Evolutionary conservation across 2,329 filamentous ascomycete species (phyloP).

Genomic region (Epichloe elymi): DNA sequence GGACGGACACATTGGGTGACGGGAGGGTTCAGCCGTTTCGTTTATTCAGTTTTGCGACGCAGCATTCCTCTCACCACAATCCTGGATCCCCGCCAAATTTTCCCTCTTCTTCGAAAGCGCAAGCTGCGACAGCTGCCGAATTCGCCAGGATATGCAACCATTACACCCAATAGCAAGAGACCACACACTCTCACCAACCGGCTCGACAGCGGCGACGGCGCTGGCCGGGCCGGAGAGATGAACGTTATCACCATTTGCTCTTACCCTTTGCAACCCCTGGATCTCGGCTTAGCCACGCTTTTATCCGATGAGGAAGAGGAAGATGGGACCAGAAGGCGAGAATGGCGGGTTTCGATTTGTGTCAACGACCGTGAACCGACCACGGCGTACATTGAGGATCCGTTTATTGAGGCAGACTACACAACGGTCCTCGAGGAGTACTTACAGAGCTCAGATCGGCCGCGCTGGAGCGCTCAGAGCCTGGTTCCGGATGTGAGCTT

Average conservation of each 20-base stretch:
- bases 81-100: conserved; percentile 1
- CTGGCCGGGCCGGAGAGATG: conserved; percentile 9
- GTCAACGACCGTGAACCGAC: conserved; percentile 8
- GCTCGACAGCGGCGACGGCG: neutral
- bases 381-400: conserved; percentile 11
- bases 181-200: conserved; percentile 1
- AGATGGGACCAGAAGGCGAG: conserved; percentile 7
- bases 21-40: neutral
- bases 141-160: conserved; percentile 5
- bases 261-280: conserved; percentile 5
- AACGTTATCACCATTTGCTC: conserved; percentile 10
- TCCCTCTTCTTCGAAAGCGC: conserved; percentile 1
- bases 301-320: neutral
- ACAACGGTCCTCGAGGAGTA: conserved; percentile 14
- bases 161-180: conserved; percentile 3
- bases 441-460: conserved; percentile 12
- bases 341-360: conserved; percentile 13
- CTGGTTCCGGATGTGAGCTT: conserved; percentile 6
- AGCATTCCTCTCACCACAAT: neutral
- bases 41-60: neutral
- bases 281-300: conserved; percentile 2
- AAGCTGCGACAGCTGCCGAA: conserved; percentile 2
- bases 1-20: neutral
- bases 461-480: conserved; percentile 10
- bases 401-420: conserved; percentile 14